A percentile compares a stretch with the other conserved stretches of the same genome.
Evolutionary conservation across 2,329 filamentous ascomycete species (phyloP).

Genomic region (Fusarium subglutinans): DNA sequence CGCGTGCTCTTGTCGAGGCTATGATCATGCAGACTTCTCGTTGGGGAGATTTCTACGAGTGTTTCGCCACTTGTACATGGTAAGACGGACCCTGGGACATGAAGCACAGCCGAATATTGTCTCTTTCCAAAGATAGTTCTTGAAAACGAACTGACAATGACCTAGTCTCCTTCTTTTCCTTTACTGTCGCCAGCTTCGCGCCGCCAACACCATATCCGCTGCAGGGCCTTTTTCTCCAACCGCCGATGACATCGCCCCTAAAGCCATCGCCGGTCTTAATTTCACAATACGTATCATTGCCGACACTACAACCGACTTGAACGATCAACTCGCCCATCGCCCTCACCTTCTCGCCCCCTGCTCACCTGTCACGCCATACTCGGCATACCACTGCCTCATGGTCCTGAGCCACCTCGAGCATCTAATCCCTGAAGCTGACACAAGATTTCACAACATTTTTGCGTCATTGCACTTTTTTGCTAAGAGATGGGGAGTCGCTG

Average conservation of each 20-base stretch:
- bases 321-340: conserved; percentile 45
- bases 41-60: conserved; percentile 49
- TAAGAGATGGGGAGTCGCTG: conserved; percentile 48
- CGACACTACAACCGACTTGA: conserved; percentile 49
- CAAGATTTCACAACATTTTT: conserved; percentile 48
- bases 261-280: conserved; percentile 50
- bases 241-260: conserved; percentile 44
- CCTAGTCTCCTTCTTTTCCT: conserved; percentile 47
- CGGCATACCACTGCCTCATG: conserved; percentile 48
- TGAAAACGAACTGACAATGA: conserved; percentile 1
- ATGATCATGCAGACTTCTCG: conserved; percentile 47
- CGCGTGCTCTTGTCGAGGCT: conserved; percentile 46
- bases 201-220: conserved; percentile 37
- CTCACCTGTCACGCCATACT: conserved; percentile 48
- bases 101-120: not conserved
- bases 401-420: conserved; percentile 47
- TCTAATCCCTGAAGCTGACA: conserved; percentile 46
- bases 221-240: conserved; percentile 27
- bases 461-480: conserved; percentile 48
- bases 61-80: conserved; percentile 49
- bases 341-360: conserved; percentile 47
- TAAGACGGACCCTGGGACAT: conserved; percentile 26
- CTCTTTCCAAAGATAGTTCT: not conserved
- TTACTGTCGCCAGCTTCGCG: conserved; percentile 47
- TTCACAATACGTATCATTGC: conserved; percentile 50